These are phyloP conservation scores for Cryptococcus hybrid DNA, from an alignment of 1,284 basidiomycete genomes.

Conservation along the genomic window DNA sequence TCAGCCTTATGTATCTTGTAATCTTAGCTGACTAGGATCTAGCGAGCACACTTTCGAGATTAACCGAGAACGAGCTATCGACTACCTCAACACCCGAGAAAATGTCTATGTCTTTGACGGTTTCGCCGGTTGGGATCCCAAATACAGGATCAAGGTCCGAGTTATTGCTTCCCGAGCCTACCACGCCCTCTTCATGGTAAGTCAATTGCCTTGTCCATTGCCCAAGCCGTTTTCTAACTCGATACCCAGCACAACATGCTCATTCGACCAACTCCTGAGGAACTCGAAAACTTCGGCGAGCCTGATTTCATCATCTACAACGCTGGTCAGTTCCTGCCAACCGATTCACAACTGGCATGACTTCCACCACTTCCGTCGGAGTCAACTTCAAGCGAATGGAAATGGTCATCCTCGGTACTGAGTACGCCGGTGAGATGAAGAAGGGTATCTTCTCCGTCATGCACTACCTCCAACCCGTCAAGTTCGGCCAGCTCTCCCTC, in stretches of 20 bases:
- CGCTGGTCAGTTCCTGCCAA: conserved; percentile 99
- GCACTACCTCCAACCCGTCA: conserved; percentile 99
- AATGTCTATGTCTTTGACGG: conserved; percentile 99
- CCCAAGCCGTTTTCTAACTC: conserved; percentile 3
- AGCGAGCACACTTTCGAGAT: conserved; percentile 97
- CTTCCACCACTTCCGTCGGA: conserved; percentile 96
- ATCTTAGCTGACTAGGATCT: background rate
- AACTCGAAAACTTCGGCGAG: conserved; percentile 93
- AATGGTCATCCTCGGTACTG: conserved; percentile 99
- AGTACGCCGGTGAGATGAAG: conserved; percentile 99
- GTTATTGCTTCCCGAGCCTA: conserved; percentile 98
- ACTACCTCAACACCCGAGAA: conserved; percentile 98
- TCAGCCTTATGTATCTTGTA: conserved; percentile 3
- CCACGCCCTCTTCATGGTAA: conserved; percentile 98
- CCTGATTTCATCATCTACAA: conserved; percentile 99
- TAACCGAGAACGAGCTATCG: conserved; percentile 99
- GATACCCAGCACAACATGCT: conserved; percentile 90
- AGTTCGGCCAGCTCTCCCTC: conserved; percentile 95
- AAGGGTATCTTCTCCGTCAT: conserved; percentile 99
- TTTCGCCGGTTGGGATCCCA: conserved; percentile 89
- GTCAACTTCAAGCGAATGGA: conserved; percentile 99
- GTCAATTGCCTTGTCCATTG: conserved; percentile 36
- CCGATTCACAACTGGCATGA: conserved; percentile 99
- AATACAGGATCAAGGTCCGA: conserved; percentile 99
- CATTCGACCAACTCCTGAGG: conserved; percentile 93